Evolutionary conservation across 495 filamentous ascomycete genomes (phyloP), one percentile per base, ranked within the genome.

Genomic region (Hamigera avellanea): DNA sequence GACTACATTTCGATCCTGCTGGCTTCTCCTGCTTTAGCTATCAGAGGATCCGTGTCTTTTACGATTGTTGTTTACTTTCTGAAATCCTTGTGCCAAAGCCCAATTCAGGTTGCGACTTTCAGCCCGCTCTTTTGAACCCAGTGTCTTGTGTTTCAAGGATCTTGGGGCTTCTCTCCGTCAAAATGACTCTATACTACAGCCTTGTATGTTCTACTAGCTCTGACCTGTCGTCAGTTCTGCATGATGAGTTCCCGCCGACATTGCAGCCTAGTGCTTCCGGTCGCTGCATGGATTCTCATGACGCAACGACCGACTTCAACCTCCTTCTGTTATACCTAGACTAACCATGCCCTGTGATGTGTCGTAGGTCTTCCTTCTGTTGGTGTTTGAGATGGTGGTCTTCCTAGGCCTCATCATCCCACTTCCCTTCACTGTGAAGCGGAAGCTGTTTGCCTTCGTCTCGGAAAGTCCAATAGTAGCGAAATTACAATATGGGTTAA

Each of bases 121-220:
- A 6, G 6, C 6, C 27, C 36, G 42, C 41, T 46, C 41, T 46
- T 42, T 52, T 45, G 32, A 39, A 4, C 4, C 5, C 9, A 5
- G 21, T 23, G 21, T 23, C 21, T 4, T 5, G 4, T 23, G 5
- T 23, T 27, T 39, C 41, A 19, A 32, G 42, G 33, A 43, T 37
- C 33, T 36, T 35, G 19, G 14, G 14, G 26, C 8, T 14, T 6
- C 14, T 30, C 3, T 14, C 46, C 47, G 53, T 46, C 74, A 80
- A 60, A 41, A 98, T 98, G 91, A 98, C 93, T 63, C 87, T 98
- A 59, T 98, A 98, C 72, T 98, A 94, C 73, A 87, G 76, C 50
- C 75, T 98, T 38, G 91, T 95, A 83, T 55, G 86, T 76, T 32
- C 35, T 10, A 29, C 8, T 19, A 35, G 23, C 17, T 25, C 37